Evolutionary conservation across 345 rosid species (phyloP), one percentile per base, ranked within the genome.

Genomic region (Schrenkiella parvula): DNA sequence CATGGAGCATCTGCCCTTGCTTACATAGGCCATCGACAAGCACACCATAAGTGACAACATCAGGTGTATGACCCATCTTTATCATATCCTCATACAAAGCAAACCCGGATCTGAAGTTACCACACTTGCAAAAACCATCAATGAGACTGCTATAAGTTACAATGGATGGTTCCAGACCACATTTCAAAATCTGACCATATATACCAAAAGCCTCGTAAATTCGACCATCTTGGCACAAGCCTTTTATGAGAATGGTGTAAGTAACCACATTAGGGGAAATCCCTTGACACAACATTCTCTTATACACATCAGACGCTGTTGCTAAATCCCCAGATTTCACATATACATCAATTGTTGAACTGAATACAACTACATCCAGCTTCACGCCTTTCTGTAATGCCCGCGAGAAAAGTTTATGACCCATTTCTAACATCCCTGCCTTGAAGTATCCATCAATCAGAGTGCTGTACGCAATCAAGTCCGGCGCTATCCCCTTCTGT

Each of bases 21-120:
- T 78, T 86, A 46, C 86, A 86, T 51, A 85, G 79, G 42, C 87
- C 86, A 63, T 82, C 75, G 11, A 80, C 64, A 66, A 83, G 68
- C 68, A 77, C 78, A 29, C 77, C 72, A 68, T 55, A 79, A n/a
- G 80, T 51, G 61, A 82, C 8, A 15, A 35, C 62, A 72, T 85
- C 85, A 38, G 81, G 80, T 54, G 18, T 43, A 64, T 37, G 34
- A 4, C 83, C 79, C 48, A 25, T 62, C 60, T 72, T 77, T 26
- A 71, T 43, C 79, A 83, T 76, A 80, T 71, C 68, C 8, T 58
- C 66, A 22, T 74, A 83, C 17, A 82, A 39, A 60, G n/a, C 31
- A 57, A 83, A 72, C 0, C 84, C 82, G 53, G 81, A 82, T 55
- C 77, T 76, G 66, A 80, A 51, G 52, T 74, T 73, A 25, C 84